These are phyloP conservation scores for Candolleomyces aberdarensis DNA, from an alignment of 768 basidiomycete species.

Conservation along the genomic window DNA sequence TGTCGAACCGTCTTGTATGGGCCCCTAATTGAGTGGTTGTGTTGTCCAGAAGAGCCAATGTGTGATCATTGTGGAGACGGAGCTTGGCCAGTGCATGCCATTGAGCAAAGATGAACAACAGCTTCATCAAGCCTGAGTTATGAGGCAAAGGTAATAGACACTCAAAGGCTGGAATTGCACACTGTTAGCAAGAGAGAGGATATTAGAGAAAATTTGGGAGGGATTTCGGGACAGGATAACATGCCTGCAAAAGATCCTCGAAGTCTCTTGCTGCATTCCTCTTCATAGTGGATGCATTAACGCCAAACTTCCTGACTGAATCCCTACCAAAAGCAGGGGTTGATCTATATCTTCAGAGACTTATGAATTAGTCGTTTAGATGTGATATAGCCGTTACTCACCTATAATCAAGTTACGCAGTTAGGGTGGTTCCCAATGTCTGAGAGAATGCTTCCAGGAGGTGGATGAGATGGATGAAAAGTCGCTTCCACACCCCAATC, in stretches of 20 bases:
- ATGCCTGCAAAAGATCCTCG: conserved; percentile 32
- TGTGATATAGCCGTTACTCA: too few species aligned
- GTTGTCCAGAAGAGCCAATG: neutral
- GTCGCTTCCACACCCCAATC: conserved; percentile 33
- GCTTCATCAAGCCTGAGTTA: neutral
- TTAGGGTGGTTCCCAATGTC: conserved; percentile 14
- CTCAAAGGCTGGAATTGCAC: conserved; percentile 9
- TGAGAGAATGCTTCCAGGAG: conserved; percentile 18
- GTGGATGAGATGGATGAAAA: conserved; percentile 32
- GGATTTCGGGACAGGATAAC: too few species aligned
- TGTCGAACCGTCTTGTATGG: neutral
- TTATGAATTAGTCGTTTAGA: neutral
- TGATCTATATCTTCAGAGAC: conserved; percentile 10
- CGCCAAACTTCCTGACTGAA: conserved; percentile 22
- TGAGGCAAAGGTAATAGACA: neutral
- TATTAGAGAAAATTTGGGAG: too few species aligned
- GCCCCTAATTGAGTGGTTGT: conserved; percentile 1
- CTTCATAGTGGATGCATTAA: conserved; percentile 22
- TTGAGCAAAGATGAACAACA: neutral
- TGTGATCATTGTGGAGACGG: conserved; percentile 5
- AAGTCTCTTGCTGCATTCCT: conserved; percentile 27
- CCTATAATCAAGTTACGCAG: conserved; percentile 21
- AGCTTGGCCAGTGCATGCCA: conserved; percentile 13
- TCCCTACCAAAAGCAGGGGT: conserved; percentile 14
- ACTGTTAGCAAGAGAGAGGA: too few species aligned